Percentiles rank a stretch among this genome's conserved stretches.
These are phyloP conservation scores for Brassica napus DNA, from an alignment of 345 rosid species.

Conservation along the genomic window Da-Ae NC_063441.1:17467501-17468000, in stretches of 20 bases:
- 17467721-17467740: neutral
- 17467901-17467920: neutral
- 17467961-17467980: too few relatives aligned
- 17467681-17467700: conserved; percentile 35
- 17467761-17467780: conserved; percentile 21
- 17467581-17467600: conserved; percentile 7
- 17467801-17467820: neutral
- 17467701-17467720: neutral
- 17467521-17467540: neutral
- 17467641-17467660: neutral
- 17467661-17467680: conserved; percentile 12
- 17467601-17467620: conserved; percentile 40
- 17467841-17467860: conserved; percentile 26
- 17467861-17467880: conserved; percentile 21
- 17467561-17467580: conserved; percentile 26
- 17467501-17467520: neutral
- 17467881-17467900: neutral
- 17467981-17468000: too few relatives aligned
- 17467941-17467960: too few relatives aligned
- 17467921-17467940: too few relatives aligned
- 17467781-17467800: conserved; percentile 27
- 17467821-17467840: conserved; percentile 9
- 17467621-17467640: neutral
- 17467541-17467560: neutral
- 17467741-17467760: conserved; percentile 12